These are phyloP conservation scores for Ceratocystis papillata DNA, from an alignment of 2,329 filamentous ascomycete species.

Conservation along the genomic window DNA sequence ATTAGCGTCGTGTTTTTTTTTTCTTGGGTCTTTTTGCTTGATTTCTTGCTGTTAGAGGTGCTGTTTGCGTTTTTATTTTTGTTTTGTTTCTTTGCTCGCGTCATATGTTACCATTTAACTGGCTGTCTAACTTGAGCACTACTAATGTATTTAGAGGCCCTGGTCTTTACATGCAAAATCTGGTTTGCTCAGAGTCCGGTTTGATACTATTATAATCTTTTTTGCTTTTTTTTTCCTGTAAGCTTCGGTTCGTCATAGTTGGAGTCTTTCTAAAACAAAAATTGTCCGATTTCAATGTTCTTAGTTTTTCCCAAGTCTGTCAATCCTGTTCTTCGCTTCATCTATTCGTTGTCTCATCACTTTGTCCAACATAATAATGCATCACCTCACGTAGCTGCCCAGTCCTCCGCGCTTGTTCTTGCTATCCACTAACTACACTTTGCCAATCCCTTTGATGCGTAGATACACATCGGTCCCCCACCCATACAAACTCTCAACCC, in stretches of 20 bases:
- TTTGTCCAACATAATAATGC: no score
- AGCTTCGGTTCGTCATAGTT: no score
- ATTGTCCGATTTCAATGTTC: conserved; percentile 5
- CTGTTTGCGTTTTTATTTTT: conserved; percentile 4
- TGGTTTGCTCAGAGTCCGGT: no score
- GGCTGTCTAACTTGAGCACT: neutral
- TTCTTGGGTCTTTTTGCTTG: conserved; percentile 17
- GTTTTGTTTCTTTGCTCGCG: neutral
- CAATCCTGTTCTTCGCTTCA: no score
- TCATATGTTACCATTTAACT: neutral
- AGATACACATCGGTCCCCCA: conserved; percentile 72
- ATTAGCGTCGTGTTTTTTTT: conserved; percentile 8
- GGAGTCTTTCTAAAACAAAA: neutral
- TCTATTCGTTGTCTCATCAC: no score
- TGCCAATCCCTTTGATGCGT: conserved; percentile 51
- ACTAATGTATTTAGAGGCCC: neutral
- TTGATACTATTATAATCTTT: no score
- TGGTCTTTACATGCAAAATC: no score
- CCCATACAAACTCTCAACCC: conserved; percentile 87
- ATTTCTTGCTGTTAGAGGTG: conserved; percentile 13
- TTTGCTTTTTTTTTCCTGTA: no score
- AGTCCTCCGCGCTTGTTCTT: neutral
- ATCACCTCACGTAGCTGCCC: no score
- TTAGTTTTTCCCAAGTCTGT: neutral
- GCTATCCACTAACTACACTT: conserved; percentile 31